Percentiles rank a stretch among this genome's conserved stretches.
These are phyloP conservation scores for Dictyostelium brefeldianum DNA, from an alignment of 78 protist genomes.

Conservation along the genomic window DNA sequence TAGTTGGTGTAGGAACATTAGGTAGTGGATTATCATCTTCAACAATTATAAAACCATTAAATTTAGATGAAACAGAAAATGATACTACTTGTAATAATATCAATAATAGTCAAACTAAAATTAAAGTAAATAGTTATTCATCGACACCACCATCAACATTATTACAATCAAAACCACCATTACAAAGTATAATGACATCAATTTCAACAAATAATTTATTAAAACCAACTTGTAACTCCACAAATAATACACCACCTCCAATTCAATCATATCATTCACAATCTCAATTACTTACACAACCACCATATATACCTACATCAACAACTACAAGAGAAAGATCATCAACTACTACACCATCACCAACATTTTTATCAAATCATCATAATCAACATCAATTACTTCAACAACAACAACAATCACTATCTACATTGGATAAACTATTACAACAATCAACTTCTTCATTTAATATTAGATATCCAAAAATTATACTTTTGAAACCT, in stretches of 20 bases:
- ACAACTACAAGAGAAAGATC: constrained; percentile 49
- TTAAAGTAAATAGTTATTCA: neutral
- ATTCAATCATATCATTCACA: neutral
- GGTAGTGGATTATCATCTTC: neutral
- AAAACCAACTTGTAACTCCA: too few species aligned
- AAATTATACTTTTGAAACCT: constrained; percentile 26
- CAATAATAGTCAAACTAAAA: neutral
- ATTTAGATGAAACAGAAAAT: neutral
- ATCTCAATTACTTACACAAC: neutral
- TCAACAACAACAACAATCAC: neutral
- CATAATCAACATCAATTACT: constrained; percentile 18
- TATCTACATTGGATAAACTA: neutral
- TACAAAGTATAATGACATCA: neutral
- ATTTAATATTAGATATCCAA: neutral
- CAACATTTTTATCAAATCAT: constrained; percentile 21
- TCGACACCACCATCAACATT: constrained; percentile 9
- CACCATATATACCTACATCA: neutral
- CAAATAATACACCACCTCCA: neutral
- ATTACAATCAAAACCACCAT: neutral
- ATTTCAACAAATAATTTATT: constrained; percentile 15
- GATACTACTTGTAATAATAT: neutral
- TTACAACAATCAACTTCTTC: neutral
- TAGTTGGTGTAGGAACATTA: neutral
- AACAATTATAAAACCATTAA: constrained; percentile 23
- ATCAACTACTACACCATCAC: constrained; percentile 16